These are phyloP conservation scores for Boletus rubroflammeus DNA, from an alignment of 768 basidiomycete genomes.

Conservation along the genomic window DNA sequence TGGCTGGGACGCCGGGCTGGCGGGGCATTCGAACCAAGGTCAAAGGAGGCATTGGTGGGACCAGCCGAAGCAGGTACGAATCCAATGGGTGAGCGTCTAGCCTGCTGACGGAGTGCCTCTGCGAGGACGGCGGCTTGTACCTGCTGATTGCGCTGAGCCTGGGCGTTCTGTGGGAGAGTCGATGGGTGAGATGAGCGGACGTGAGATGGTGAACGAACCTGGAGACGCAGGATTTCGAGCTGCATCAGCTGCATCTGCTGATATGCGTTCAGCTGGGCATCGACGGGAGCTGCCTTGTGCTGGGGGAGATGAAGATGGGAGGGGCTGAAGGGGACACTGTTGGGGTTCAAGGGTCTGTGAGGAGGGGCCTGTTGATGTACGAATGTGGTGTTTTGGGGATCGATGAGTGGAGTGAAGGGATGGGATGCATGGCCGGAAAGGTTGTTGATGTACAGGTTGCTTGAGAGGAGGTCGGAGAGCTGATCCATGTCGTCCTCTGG, in stretches of 20 bases:
- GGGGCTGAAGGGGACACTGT: slow-evolving; percentile 47
- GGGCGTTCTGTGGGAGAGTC: slow-evolving; percentile 45
- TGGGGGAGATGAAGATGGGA: slow-evolving; percentile 38
- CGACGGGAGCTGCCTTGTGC: slow-evolving; percentile 36
- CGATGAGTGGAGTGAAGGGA: slow-evolving; percentile 71
- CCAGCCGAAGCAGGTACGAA: slow-evolving; percentile 69
- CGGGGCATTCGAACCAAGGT: slow-evolving; percentile 54
- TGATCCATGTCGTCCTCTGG: slow-evolving; percentile 57
- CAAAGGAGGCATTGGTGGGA: slow-evolving; percentile 60
- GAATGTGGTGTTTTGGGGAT: slow-evolving; percentile 65
- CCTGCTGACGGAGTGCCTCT: slow-evolving; percentile 50
- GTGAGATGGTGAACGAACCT: slow-evolving; percentile 44
- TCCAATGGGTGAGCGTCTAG: slow-evolving; percentile 29
- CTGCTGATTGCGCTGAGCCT: slow-evolving; percentile 59
- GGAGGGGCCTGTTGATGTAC: slow-evolving; percentile 56
- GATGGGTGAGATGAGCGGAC: slow-evolving; percentile 5
- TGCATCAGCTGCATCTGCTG: slow-evolving; percentile 82
- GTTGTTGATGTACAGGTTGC: slow-evolving; percentile 48
- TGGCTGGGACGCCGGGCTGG: slow-evolving; percentile 68
- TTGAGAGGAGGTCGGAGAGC: slow-evolving; percentile 52
- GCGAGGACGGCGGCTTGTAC: slow-evolving; percentile 70
- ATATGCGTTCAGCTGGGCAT: slow-evolving; percentile 58
- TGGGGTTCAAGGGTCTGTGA: slow-evolving; percentile 49
- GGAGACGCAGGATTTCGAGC: slow-evolving; percentile 75
- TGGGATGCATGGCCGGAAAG: slow-evolving; percentile 32